phyloP scores from a whole-genome alignment of 1,139 yeast genomes.

The Geotrichum reessii region DNA sequence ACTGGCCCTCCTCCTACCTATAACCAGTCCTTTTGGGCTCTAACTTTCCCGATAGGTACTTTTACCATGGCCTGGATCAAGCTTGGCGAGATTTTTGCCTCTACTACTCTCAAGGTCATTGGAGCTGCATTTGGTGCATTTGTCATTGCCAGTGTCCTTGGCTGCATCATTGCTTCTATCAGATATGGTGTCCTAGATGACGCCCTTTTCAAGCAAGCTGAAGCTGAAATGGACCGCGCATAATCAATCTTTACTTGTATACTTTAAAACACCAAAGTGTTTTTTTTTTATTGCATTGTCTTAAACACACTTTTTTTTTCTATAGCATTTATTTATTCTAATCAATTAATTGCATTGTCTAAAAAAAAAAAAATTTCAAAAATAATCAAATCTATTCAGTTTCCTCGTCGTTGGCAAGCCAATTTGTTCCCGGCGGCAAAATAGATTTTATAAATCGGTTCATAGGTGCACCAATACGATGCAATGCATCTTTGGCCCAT shows the following conservation, averaged over 20 bases:
- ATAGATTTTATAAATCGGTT: conserved; percentile 25
- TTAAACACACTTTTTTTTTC: not conserved
- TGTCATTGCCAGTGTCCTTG: conserved; percentile 38
- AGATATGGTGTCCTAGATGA: conserved; percentile 27
- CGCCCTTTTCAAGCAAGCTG: conserved; percentile 14
- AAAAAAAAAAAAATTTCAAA: not conserved
- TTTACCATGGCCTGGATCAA: conserved; percentile 58
- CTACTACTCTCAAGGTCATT: conserved; percentile 53
- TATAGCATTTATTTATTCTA: not conserved
- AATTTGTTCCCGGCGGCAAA: not conserved
- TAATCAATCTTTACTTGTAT: too few relatives aligned
- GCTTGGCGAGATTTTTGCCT: conserved; percentile 43
- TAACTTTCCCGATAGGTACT: conserved; percentile 88
- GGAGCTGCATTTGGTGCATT: conserved; percentile 55
- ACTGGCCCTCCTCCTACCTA: conserved; percentile 40
- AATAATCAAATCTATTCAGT: not conserved
- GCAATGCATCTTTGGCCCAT: conserved; percentile 78
- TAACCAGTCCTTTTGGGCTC: conserved; percentile 71
- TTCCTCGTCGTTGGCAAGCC: not conserved
- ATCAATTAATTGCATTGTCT: not conserved
- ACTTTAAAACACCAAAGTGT: too few relatives aligned
- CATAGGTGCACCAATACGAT: conserved; percentile 45
- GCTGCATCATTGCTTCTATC: conserved; percentile 38
- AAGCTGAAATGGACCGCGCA: conserved; percentile 10
- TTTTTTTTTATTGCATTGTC: not conserved